Evolutionary conservation across 2,329 filamentous ascomycete genomes (phyloP), one percentile per base, ranked within the genome.

Genomic region (Phyllachora maydis): DNA sequence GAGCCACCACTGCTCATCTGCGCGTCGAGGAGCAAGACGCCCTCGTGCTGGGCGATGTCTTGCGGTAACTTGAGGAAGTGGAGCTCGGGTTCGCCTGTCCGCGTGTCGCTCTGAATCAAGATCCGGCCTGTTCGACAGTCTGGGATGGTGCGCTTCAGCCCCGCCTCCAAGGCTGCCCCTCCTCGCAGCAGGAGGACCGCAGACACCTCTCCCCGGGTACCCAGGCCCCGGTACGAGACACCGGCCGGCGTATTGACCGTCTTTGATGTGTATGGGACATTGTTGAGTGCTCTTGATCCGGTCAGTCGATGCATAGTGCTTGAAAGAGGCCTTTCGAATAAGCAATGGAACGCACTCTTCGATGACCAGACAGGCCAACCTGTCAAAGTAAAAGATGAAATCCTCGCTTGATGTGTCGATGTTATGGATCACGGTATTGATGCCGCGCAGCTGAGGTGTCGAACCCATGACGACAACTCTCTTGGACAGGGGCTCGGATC

Each of bases 311-410:
- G n/a, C n/a, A n/a, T n/a, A n/a, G n/a, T n/a, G n/a, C n/a, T n/a
- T n/a, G 15, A 6, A 15, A 18, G 23, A 11, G 5, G 23, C 12
- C 16, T 18, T 18, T 22, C 18, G 11, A 16, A 4, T 5, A 12
- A 14, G 13, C 11, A 4, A 6, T 8, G 13, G 7, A 9, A 49
- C 60, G 30, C 47, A 72, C 65, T 69, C 55, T 46, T 95, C 85
- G 22, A 95, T 65, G 14, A 95, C 57, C 24, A 93, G 56, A n/a
- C 76, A 68, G 2, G 78, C 69, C 18, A 95, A 56, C 18, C 88
- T 67, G 47, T 98, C 82, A 45, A 95, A 93, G 49, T 95, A 95
- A 49, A 95, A 95, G 31, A 92, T 79, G 43, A 93, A 95, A 36
- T 95, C 83, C 41, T 92, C 85, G 19, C 78, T 64, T 5, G 63